Evolutionary conservation across 2,329 filamentous ascomycete species (phyloP).

Genomic region (Botrytis byssoidea): DNA sequence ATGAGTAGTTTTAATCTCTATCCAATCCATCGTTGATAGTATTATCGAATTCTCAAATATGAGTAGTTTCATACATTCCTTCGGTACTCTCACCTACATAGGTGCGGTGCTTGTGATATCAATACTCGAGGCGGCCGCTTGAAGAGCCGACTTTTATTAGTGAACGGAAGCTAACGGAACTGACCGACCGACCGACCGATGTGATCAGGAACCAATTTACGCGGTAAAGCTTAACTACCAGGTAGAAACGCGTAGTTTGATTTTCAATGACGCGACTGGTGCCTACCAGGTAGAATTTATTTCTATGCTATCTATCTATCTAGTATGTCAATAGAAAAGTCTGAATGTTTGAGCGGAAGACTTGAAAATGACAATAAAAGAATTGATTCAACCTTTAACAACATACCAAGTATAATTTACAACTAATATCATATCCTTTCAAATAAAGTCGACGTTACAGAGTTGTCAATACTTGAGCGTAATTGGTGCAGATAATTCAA

Average conservation of each 20-base stretch:
- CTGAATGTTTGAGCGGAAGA: background rate
- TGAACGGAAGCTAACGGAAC: background rate
- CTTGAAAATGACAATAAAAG: no score
- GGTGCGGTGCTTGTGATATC: background rate
- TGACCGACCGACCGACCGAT: no score
- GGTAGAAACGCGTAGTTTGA: background rate
- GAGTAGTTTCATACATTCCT: background rate
- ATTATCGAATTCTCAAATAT: background rate
- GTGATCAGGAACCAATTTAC: background rate
- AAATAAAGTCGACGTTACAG: background rate
- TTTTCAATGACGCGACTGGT: slow-evolving; percentile 4
- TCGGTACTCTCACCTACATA: background rate
- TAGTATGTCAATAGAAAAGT: background rate
- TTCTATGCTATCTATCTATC: background rate
- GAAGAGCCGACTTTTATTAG: background rate
- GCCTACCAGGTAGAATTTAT: background rate
- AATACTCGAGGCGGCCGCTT: background rate
- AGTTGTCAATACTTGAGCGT: background rate
- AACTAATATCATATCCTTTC: background rate
- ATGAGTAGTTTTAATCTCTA: background rate
- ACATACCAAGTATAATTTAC: background rate
- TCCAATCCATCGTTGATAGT: background rate
- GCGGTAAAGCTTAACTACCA: background rate
- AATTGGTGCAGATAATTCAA: background rate
- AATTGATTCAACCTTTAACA: background rate